phyloP scores from a whole-genome alignment of 805 yeast genomes.

The Candida tibetensis region DNA sequence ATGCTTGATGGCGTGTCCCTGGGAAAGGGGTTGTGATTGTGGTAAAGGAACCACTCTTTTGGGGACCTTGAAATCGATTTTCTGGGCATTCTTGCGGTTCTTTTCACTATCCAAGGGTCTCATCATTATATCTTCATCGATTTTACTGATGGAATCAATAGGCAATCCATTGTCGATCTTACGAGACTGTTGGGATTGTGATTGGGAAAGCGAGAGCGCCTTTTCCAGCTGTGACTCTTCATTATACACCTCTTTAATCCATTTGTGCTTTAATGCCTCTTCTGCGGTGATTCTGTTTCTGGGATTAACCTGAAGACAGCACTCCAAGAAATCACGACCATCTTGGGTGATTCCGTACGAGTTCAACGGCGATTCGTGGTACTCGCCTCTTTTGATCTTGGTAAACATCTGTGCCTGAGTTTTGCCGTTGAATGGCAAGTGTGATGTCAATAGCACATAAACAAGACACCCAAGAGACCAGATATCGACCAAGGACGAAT shows the following conservation, averaged over 20 bases:
- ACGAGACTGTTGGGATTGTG: slow-evolving; percentile 62
- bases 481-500: slow-evolving; percentile 89
- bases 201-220: slow-evolving; percentile 63
- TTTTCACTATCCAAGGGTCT: slow-evolving; percentile 37
- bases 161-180: slow-evolving; percentile 40
- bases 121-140: slow-evolving; percentile 43
- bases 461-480: slow-evolving; percentile 97
- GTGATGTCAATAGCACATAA: slow-evolving; percentile 88
- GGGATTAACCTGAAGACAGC: slow-evolving; percentile 77
- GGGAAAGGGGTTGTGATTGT: slow-evolving; percentile 30
- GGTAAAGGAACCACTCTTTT: slow-evolving; percentile 44
- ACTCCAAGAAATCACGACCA: slow-evolving; percentile 69
- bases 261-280: slow-evolving; percentile 74
- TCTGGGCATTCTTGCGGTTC: slow-evolving; percentile 18
- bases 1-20: not conserved
- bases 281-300: slow-evolving; percentile 66
- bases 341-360: slow-evolving; percentile 62
- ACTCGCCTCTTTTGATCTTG: slow-evolving; percentile 74
- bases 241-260: slow-evolving; percentile 53
- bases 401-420: slow-evolving; percentile 83
- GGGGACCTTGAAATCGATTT: slow-evolving; percentile 41
- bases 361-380: slow-evolving; percentile 71
- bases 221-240: slow-evolving; percentile 27
- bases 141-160: slow-evolving; percentile 35
- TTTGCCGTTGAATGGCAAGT: slow-evolving; percentile 90